A percentile compares a stretch with the other conserved stretches of the same genome.
These are phyloP conservation scores for Nephelium lappaceum DNA, from an alignment of 345 rosid genomes.

Conservation along the genomic window DNA sequence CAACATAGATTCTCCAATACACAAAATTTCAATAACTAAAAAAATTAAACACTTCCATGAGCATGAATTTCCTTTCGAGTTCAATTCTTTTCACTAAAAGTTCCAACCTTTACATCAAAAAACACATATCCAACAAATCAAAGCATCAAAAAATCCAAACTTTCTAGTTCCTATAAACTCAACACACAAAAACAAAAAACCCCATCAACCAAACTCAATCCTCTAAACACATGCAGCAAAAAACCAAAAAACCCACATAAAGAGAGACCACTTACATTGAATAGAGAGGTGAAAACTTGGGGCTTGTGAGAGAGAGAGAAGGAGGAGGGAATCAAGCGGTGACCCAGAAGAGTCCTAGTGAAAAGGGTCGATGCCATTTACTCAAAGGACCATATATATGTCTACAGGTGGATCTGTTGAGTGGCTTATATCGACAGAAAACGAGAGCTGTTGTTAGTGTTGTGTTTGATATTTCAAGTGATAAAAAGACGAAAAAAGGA, in stretches of 20 bases:
- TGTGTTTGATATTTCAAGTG: not conserved
- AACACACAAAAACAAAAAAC: not conserved
- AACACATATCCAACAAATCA: not conserved
- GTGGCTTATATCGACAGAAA: not conserved
- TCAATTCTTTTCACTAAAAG: not conserved
- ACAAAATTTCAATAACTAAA: not conserved
- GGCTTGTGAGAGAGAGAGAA: conserved; percentile 33
- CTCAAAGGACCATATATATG: conserved; percentile 29
- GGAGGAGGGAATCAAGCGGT: conserved; percentile 45
- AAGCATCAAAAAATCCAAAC: not conserved
- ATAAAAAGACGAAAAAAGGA: not conserved
- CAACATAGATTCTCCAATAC: not conserved
- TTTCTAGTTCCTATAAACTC: not conserved
- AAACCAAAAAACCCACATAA: conserved; percentile 10
- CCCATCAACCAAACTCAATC: conserved; percentile 15
- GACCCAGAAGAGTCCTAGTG: conserved; percentile 45
- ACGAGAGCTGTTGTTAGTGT: not conserved
- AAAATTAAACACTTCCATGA: not conserved
- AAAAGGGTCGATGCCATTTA: conserved; percentile 61
- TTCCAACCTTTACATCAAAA: not conserved
- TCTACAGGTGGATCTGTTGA: not conserved
- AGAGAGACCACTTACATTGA: conserved; percentile 46
- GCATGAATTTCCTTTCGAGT: not conserved
- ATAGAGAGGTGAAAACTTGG: conserved; percentile 33
- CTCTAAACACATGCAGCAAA: not conserved